These are phyloP conservation scores for Pseudozyma pruni DNA, from an alignment of 1,284 basidiomycete genomes.

Conservation along the genomic window DNA sequence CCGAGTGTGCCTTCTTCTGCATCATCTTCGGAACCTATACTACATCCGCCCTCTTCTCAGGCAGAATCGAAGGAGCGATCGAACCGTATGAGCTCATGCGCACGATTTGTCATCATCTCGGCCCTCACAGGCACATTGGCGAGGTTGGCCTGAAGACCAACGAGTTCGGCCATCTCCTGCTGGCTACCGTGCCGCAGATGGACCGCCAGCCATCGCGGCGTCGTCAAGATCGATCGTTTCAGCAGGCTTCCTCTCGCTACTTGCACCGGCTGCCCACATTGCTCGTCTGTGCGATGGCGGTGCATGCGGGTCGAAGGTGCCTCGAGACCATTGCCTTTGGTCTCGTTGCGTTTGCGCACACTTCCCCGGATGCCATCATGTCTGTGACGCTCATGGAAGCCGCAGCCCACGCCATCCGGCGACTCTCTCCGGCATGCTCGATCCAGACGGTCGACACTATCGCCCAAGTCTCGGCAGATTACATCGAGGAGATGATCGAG, in stretches of 20 bases:
- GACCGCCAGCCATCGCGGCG: conserved; percentile 18
- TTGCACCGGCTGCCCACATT: conserved; percentile 14
- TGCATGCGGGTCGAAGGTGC: conserved; percentile 13
- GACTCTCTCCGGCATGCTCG: neutral
- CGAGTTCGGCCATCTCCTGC: conserved; percentile 8
- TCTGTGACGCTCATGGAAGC: conserved; percentile 19
- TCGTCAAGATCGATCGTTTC: neutral
- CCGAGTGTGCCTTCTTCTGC: conserved; percentile 18
- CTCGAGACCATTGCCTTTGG: conserved; percentile 22
- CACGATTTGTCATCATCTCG: neutral
- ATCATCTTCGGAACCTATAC: conserved; percentile 4
- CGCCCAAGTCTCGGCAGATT: conserved; percentile 15
- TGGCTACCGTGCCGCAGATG: conserved; percentile 12
- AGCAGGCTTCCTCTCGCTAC: conserved; percentile 1
- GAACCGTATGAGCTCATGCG: conserved; percentile 4
- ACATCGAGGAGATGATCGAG: conserved; percentile 24
- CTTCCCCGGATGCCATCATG: neutral
- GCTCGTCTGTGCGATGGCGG: conserved; percentile 23
- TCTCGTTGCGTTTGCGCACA: conserved; percentile 10
- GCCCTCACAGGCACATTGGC: neutral
- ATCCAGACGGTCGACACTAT: neutral
- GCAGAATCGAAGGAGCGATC: conserved; percentile 8
- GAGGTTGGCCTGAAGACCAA: conserved; percentile 3
- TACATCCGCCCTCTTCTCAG: conserved; percentile 9
- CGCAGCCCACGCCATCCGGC: conserved; percentile 4